These are phyloP conservation scores for Pugionium cornutum DNA, from an alignment of 345 rosid species.

Conservation along the genomic window DNA sequence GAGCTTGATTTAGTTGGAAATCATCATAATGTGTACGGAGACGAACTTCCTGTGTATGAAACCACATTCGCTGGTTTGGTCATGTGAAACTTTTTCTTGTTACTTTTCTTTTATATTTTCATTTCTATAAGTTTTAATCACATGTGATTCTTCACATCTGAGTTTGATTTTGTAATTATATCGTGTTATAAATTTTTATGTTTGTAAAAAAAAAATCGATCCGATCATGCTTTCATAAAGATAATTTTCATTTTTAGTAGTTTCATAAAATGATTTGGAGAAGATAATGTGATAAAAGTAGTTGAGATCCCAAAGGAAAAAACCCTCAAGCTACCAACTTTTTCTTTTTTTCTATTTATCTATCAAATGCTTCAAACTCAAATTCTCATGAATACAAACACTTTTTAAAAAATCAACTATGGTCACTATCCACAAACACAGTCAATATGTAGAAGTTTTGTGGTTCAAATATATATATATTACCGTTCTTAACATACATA, in stretches of 20 bases:
- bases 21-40: conserved; percentile 66
- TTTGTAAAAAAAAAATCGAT: conserved; percentile 27
- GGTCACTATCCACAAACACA: too few species aligned
- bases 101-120: neutral
- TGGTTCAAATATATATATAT: too few species aligned
- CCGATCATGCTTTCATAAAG: neutral
- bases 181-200: conserved; percentile 20
- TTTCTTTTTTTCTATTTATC: conserved; percentile 26
- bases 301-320: conserved; percentile 41
- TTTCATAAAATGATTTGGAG: conserved; percentile 28
- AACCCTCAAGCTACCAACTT: conserved; percentile 33
- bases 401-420: too few species aligned
- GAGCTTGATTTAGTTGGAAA: conserved; percentile 62
- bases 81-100: conserved; percentile 31
- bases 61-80: conserved; percentile 57
- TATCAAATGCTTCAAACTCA: conserved; percentile 33
- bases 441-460: too few species aligned
- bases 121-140: conserved; percentile 15
- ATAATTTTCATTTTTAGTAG: neutral
- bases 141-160: conserved; percentile 21
- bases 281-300: conserved; percentile 35
- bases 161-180: conserved; percentile 29
- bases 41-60: conserved; percentile 96
- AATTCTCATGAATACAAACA: conserved; percentile 6
- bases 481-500: too few species aligned